Evolutionary conservation across 176 grass and related monocot species (phyloP), one percentile per base, ranked within the genome.

Genomic region (Carex cristatella): DNA sequence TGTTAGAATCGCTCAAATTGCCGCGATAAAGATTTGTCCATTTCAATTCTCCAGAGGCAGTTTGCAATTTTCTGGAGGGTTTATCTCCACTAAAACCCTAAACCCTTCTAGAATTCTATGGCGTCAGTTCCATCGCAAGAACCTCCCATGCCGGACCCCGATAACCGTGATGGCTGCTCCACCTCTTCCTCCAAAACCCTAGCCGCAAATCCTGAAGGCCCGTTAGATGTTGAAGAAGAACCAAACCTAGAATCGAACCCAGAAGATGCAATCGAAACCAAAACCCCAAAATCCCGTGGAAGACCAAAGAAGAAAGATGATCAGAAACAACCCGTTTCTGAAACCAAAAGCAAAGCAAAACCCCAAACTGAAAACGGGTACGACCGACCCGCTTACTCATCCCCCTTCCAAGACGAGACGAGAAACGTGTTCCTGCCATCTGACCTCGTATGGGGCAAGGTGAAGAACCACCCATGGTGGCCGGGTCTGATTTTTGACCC

Each of bases 401-500:
- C 57, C 62, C 37, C 65, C 19, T 94, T 90, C 44, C 88, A 91
- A 83, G 81, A 81, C 0, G 91, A 82, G 42, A 76, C 23, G 2
- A 84, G 37, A 3, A 51, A 6, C 5, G 61, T 28, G 2, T 94
- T 97, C 10, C 27, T 72, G 65, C 37, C 87, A n/a, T 69, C 81
- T 0, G 84, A 91, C 33, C 65, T 94, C 38, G 94, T 92, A 31
- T 94, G 90, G 90, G 80, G 51, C 77, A 97, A 94, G 86, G 90
- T 97, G 65, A 64, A 19, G 88, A 28, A 55, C 63, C 87, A 97
- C 75, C 92, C 92, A 48, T 97, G 94, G 94, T 97, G 94, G 92
- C 94, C 94, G 0, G 92, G 88, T 14, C 85, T 92, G 80, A 89
- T 97, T 82, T 86, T 97, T 59, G 83, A 86, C 83, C 66, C 83